These are phyloP conservation scores for Primulina eburnea DNA, from an alignment of 257 asterid species.

Conservation along the genomic window DNA sequence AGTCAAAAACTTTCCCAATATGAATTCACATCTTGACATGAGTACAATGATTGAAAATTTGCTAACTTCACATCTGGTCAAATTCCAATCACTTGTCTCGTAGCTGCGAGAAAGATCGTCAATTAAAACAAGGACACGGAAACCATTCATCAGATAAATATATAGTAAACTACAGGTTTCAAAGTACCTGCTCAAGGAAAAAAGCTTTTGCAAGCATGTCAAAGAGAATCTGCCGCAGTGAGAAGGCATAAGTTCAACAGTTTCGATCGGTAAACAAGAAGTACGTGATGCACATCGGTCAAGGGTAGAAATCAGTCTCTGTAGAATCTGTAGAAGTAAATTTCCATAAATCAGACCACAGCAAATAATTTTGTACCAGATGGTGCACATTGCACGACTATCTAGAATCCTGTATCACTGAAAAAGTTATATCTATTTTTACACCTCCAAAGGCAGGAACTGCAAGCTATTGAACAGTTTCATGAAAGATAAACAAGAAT, in stretches of 20 bases:
- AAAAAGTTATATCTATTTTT: too few relatives aligned
- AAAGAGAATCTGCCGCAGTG: slow-evolving; percentile 97
- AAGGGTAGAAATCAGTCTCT: slow-evolving; percentile 70
- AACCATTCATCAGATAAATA: slow-evolving; percentile 22
- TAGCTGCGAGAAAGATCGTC: slow-evolving; percentile 47
- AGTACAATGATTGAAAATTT: slow-evolving; percentile 55
- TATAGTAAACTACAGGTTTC: slow-evolving; percentile 9
- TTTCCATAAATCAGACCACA: slow-evolving; percentile 14
- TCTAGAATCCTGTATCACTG: slow-evolving; percentile 4
- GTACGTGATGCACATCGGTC: slow-evolving; percentile 99
- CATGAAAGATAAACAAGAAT: slow-evolving; percentile 1
- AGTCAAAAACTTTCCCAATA: slow-evolving; percentile 65
- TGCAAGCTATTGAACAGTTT: slow-evolving; percentile 16
- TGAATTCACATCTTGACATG: slow-evolving; percentile 79
- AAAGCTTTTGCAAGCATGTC: slow-evolving; percentile 89
- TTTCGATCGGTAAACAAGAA: slow-evolving; percentile 83
- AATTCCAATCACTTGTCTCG: slow-evolving; percentile 54
- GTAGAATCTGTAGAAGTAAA: slow-evolving; percentile 57
- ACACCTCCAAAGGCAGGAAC: slow-evolving; percentile 3
- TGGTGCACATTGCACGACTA: slow-evolving; percentile 6
- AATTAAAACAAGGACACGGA: slow-evolving; percentile 22
- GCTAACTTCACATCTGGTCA: slow-evolving; percentile 67
- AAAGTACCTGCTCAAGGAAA: slow-evolving; percentile 77
- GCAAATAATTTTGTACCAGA: slow-evolving; percentile 1
- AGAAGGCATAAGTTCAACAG: slow-evolving; percentile 93